Percentiles rank a stretch among this genome's conserved stretches.
These are phyloP conservation scores for Pachyrhizus erosus DNA, from an alignment of 306 rosid species.

Conservation along the genomic window DNA sequence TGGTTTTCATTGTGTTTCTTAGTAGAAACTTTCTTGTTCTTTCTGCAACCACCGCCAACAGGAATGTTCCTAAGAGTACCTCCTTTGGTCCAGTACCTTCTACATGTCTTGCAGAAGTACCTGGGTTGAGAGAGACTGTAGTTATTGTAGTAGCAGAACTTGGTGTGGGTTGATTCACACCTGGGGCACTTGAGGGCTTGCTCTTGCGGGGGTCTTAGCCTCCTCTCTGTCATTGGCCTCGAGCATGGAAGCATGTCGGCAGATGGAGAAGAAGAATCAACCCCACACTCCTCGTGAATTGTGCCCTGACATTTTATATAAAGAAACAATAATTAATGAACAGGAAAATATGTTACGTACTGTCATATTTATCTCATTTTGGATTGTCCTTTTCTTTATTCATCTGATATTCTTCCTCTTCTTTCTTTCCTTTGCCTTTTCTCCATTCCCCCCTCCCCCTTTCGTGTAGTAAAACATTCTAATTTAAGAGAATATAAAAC, in stretches of 20 bases:
- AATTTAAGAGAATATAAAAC: background rate
- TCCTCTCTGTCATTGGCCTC: slow-evolving; percentile 73
- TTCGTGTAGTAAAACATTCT: background rate
- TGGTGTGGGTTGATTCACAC: slow-evolving; percentile 95
- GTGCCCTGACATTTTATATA: slow-evolving; percentile 63
- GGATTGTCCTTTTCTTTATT: background rate
- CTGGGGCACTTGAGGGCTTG: slow-evolving; percentile 90
- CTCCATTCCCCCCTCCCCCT: background rate
- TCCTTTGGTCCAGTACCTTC: slow-evolving; percentile 98
- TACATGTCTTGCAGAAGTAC: slow-evolving; percentile 95
- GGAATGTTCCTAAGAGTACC: slow-evolving; percentile 98
- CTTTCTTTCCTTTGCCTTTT: background rate
- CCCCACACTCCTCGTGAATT: slow-evolving; percentile 70
- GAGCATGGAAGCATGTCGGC: slow-evolving; percentile 83
- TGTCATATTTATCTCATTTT: slow-evolving; percentile 4
- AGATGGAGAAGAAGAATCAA: slow-evolving; percentile 82
- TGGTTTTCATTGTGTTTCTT: slow-evolving; percentile 69
- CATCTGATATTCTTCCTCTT: slow-evolving; percentile 4
- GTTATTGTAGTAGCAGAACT: slow-evolving; percentile 98
- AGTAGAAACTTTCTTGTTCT: slow-evolving; percentile 82
- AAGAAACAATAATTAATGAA: background rate
- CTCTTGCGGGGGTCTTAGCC: slow-evolving; percentile 82
- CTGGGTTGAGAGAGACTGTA: slow-evolving; percentile 97
- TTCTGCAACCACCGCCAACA: slow-evolving; percentile 93
- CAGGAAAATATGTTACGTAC: background rate